phyloP scores from a whole-genome alignment of 176 grass and related monocot species.

The Sorghum bicolor region Sorghum_bicolor_NCBIv3 NC_012870.2:73142001-73142500 shows the following conservation, averaged over 20 bases:
- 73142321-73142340: conserved; percentile 39
- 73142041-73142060: no score
- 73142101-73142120: neutral
- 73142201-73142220: conserved; percentile 43
- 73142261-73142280: conserved; percentile 25
- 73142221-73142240: neutral
- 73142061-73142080: neutral
- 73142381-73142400: conserved; percentile 38
- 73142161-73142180: conserved; percentile 26
- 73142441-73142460: conserved; percentile 17
- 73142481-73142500: conserved; percentile 13
- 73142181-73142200: neutral
- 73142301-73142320: conserved; percentile 18
- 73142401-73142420: conserved; percentile 41
- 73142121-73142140: conserved; percentile 21
- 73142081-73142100: neutral
- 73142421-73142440: neutral
- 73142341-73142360: conserved; percentile 34
- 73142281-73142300: conserved; percentile 23
- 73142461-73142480: conserved; percentile 34
- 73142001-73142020: no score
- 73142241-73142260: conserved; percentile 35
- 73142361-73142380: conserved; percentile 38
- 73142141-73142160: neutral
- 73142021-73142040: no score